Percentiles rank a stretch among this genome's conserved stretches.
phyloP scores from a whole-genome alignment of 1,284 basidiomycete species.

The Ganoderma resinaceum region DNA sequence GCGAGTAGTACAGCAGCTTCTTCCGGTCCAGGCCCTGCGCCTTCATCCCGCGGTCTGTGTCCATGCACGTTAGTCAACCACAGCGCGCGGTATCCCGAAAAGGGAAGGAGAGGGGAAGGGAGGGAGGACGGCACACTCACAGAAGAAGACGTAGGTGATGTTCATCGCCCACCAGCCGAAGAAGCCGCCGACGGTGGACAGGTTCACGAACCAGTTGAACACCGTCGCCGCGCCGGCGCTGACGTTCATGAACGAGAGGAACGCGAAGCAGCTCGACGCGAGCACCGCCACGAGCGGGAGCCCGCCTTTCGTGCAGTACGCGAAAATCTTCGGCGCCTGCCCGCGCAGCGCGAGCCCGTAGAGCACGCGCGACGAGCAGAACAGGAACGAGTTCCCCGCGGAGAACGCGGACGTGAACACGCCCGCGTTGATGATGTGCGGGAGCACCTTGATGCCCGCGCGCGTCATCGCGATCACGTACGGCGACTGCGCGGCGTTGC shows the following conservation, averaged over 20 bases:
- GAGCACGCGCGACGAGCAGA: conserved; percentile 82
- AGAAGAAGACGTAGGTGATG: conserved; percentile 78
- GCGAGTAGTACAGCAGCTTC: conserved; percentile 59
- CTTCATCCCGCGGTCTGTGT: conserved; percentile 60
- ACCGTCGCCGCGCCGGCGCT: conserved; percentile 39
- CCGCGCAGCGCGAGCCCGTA: conserved; percentile 84
- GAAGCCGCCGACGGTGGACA: conserved; percentile 66
- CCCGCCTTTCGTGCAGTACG: conserved; percentile 76
- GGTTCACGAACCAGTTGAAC: conserved; percentile 63
- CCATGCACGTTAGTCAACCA: conserved; percentile 35
- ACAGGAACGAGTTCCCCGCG: conserved; percentile 83
- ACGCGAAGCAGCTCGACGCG: conserved; percentile 48
- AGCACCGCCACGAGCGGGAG: conserved; percentile 73
- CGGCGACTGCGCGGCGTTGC: conserved; percentile 72
- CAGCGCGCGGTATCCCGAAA: background rate
- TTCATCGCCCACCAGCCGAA: conserved; percentile 78
- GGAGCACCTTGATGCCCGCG: conserved; percentile 79
- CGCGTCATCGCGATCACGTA: conserved; percentile 86
- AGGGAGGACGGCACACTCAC: conserved; percentile 40
- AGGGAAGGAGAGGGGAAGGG: background rate
- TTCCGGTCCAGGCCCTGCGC: conserved; percentile 63
- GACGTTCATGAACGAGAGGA: conserved; percentile 61
- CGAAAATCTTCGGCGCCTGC: conserved; percentile 70
- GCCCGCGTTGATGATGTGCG: conserved; percentile 73
- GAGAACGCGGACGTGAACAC: conserved; percentile 83